Evolutionary conservation across 2,329 filamentous ascomycete genomes (phyloP).

Genomic region (Xylaria arbuscula): DNA sequence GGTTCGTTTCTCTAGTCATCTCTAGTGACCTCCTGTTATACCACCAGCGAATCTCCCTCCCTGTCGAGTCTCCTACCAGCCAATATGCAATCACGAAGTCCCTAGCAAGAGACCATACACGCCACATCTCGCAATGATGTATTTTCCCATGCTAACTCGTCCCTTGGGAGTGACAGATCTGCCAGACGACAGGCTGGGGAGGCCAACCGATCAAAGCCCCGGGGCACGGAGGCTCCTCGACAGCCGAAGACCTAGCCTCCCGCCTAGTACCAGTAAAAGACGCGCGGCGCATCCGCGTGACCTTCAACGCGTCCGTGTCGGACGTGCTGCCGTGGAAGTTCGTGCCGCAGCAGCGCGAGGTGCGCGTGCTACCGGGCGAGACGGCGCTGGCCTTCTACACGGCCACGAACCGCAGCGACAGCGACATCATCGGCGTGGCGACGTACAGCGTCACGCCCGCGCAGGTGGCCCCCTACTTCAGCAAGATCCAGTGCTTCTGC

Average conservation of each 20-base stretch:
- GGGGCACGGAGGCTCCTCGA: conserved; percentile 68
- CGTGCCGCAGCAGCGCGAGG: conserved; percentile 94
- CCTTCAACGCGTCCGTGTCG: conserved; percentile 94
- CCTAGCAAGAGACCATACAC: background rate
- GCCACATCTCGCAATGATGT: background rate
- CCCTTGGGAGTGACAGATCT: conserved; percentile 66
- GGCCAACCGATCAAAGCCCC: conserved; percentile 89
- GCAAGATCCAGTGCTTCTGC: conserved; percentile 99
- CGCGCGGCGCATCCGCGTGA: conserved; percentile 89
- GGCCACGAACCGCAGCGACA: conserved; percentile 87
- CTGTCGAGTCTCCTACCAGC: conserved; percentile 26
- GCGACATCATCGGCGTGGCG: conserved; percentile 97
- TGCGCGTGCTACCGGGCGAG: conserved; percentile 93
- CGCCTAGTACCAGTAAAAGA: conserved; percentile 84
- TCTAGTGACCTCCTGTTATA: background rate
- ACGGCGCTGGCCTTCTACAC: conserved; percentile 98
- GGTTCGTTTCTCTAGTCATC: conserved; percentile 58
- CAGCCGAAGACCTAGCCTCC: conserved; percentile 70
- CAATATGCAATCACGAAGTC: background rate
- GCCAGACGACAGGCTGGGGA: conserved; percentile 88
- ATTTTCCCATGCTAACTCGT: conserved; percentile 25
- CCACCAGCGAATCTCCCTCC: background rate
- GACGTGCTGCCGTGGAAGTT: conserved; percentile 98
- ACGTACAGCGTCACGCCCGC: conserved; percentile 97
- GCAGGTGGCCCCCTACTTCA: conserved; percentile 97